These are phyloP conservation scores for Epichloe festucae DNA, from an alignment of 2,329 filamentous ascomycete genomes.

Conservation along the genomic window DNA sequence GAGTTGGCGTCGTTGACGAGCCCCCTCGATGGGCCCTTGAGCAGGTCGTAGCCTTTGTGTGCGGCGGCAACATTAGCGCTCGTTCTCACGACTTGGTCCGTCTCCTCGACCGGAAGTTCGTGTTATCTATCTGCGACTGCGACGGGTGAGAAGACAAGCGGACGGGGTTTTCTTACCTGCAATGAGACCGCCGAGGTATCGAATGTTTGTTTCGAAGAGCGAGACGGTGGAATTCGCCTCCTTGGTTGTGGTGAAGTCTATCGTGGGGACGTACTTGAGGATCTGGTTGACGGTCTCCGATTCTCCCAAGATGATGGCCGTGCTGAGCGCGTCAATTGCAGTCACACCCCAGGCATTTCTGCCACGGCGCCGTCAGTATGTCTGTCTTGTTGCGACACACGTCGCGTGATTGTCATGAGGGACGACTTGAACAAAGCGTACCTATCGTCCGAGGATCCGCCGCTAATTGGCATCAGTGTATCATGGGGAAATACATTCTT, in stretches of 20 bases:
- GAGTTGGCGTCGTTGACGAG: conserved; percentile 28
- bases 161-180: conserved; percentile 36
- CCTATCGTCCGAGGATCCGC: conserved; percentile 55
- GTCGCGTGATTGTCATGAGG: background rate
- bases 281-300: conserved; percentile 57
- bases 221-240: conserved; percentile 41
- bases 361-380: background rate
- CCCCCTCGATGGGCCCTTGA: conserved; percentile 50
- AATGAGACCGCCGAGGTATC: conserved; percentile 70
- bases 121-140: too few species aligned
- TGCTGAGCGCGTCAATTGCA: conserved; percentile 68
- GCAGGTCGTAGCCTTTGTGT: conserved; percentile 49
- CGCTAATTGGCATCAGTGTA: conserved; percentile 55
- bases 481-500: conserved; percentile 66
- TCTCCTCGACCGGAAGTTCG: too few species aligned
- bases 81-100: background rate
- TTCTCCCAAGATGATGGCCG: conserved; percentile 65
- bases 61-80: too few species aligned
- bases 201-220: conserved; percentile 82
- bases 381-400: too few species aligned
- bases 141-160: background rate
- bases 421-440: conserved; percentile 21
- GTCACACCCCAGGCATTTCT: conserved; percentile 80
- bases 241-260: conserved; percentile 54
- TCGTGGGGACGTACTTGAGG: conserved; percentile 52